Conservation (phyloP, 2,329 filamentous ascomycete genomes). For the Epichloe gansuensis region DNA sequence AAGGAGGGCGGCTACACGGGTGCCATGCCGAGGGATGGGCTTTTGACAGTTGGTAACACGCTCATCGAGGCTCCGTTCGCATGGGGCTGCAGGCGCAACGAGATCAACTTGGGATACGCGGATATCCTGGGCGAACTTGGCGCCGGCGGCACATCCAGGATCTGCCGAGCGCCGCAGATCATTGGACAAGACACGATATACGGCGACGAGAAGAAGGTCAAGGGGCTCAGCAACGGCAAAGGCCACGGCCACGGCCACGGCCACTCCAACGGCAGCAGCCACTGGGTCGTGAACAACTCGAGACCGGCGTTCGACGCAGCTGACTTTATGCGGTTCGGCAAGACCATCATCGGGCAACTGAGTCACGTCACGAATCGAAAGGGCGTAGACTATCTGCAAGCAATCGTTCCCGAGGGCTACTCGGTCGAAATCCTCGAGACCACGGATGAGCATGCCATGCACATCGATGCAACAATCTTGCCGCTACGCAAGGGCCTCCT, state of each 20-base stretch:
- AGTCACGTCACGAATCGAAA: conserved; percentile 20
- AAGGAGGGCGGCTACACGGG: conserved; percentile 19
- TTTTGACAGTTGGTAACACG: conserved; percentile 18
- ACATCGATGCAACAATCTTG: conserved; percentile 20
- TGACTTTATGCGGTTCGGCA: conserved; percentile 22
- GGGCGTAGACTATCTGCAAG: conserved; percentile 17
- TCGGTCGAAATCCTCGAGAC: conserved; percentile 15
- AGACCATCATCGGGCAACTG: conserved; percentile 17
- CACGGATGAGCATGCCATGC: conserved; percentile 16
- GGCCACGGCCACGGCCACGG: not conserved
- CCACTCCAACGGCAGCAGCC: not conserved
- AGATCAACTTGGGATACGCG: conserved; percentile 11
- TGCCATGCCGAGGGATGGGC: conserved; percentile 21
- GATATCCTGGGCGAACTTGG: conserved; percentile 2
- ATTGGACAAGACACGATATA: conserved; percentile 11
- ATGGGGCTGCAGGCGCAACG: conserved; percentile 15
- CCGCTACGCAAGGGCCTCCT: conserved; percentile 16
- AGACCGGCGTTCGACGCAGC: conserved; percentile 21
- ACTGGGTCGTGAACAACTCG: conserved; percentile 20
- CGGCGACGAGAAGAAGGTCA: conserved; percentile 2
- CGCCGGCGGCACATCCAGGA: not conserved
- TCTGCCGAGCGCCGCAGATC: conserved; percentile 5
- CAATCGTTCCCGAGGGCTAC: conserved; percentile 13
- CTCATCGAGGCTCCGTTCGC: conserved; percentile 18
- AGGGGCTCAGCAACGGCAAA: not conserved